Conservation (phyloP, 2,329 filamentous ascomycete species). For the Tolypocladium album region DNA sequence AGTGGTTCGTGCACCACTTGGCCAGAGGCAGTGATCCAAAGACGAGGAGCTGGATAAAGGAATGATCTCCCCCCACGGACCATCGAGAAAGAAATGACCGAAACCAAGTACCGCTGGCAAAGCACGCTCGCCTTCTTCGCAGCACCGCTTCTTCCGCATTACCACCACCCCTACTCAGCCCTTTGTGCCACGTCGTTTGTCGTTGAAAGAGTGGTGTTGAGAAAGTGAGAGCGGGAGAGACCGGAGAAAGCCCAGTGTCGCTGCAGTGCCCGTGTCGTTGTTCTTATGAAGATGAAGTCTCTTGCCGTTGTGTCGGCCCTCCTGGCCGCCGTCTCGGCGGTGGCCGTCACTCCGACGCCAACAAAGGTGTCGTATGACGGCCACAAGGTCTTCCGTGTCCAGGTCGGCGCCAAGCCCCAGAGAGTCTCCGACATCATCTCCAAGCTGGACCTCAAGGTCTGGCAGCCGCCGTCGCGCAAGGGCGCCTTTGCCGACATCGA, state of each 20-base stretch:
- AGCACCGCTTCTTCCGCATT: not conserved
- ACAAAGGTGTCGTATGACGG: conserved; percentile 27
- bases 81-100: not conserved
- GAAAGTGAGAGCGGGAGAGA: not conserved
- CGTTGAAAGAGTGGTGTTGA: not conserved
- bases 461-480: conserved; percentile 21
- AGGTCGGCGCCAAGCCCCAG: conserved; percentile 20
- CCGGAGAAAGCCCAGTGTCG: not conserved
- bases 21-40: not conserved
- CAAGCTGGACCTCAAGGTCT: conserved; percentile 23
- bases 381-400: conserved; percentile 33
- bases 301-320: conserved; percentile 6
- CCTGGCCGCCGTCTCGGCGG: conserved; percentile 7
- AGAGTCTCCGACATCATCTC: conserved; percentile 21
- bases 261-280: not conserved
- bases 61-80: not conserved
- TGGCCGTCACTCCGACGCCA: conserved; percentile 1
- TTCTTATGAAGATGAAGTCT: conserved; percentile 8
- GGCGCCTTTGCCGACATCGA: conserved; percentile 28
- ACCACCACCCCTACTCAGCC: not conserved
- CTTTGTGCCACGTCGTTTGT: not conserved
- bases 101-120: not conserved
- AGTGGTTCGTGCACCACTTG: not conserved
- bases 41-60: not conserved
- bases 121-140: not conserved